Evolutionary conservation across 441 rosid species (phyloP), one percentile per base, ranked within the genome.

Genomic region (Breynia disticha): DNA sequence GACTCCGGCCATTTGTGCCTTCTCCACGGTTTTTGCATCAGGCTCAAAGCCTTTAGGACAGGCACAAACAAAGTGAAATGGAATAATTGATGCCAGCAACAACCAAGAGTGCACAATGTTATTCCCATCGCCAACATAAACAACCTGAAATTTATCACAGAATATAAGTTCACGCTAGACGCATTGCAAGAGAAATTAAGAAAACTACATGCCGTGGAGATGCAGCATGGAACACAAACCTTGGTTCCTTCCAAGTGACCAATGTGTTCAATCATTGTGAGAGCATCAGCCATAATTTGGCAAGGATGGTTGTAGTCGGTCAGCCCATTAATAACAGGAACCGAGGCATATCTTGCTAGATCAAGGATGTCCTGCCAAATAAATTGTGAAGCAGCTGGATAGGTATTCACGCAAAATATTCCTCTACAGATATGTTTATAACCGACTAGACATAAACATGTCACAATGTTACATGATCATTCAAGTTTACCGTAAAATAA

Each of bases 201-300:
- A 60, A 16, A 39, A 39, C n/a, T n/a, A n/a, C n/a, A 63, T 9
- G 9, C 46, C 16, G 49, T 45, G 32, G 16, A 66, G 57, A 16
- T 16, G 55, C 2, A 16, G 60, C 54, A 57, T 21, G 39, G 42
- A 22, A 41, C 55, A 54, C 70, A 48, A 50, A 93, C 97, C 97
- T 94, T 94, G 32, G 94, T 80, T 54, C 95, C 94, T 63, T 94
- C 94, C 61, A 94, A 60, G 17, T 51, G 90, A 67, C 97, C 96
- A 21, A 85, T 48, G 67, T 89, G 89, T 65, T 94, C 95, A 62
- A 90, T 85, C 38, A 94, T 89, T 32, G 99, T 89, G 68, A 94
- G 97, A 43, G 99, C 97, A 76, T 94, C 99, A 1, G 97, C 97
- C 94, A 94, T 90, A 59, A 94, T 85, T 82, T 94, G 97, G 75